Conservation (phyloP, 257 asterid species). For the Hygrophila difformis region DNA sequence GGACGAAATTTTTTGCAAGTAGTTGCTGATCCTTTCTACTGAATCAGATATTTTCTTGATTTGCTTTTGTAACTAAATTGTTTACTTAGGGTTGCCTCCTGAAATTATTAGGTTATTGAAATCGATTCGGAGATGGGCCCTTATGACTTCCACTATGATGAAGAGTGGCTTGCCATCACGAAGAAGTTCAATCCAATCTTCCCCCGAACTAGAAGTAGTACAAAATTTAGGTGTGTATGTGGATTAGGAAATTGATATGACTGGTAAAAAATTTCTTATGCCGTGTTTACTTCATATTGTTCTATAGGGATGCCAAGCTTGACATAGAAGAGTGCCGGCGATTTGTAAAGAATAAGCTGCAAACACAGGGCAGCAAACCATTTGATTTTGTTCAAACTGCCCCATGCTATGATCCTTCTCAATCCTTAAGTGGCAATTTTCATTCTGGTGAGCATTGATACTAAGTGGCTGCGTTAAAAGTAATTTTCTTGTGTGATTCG, state of each 20-base stretch:
- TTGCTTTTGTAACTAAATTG: too few species aligned
- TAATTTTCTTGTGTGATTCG: conserved; percentile 37
- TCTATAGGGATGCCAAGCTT: conserved; percentile 45
- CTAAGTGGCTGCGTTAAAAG: not conserved
- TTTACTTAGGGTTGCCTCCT: conserved; percentile 14
- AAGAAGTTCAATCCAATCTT: conserved; percentile 59
- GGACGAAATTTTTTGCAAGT: conserved; percentile 75
- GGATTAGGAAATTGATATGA: not conserved
- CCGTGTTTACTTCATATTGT: conserved; percentile 18
- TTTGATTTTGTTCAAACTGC: conserved; percentile 67
- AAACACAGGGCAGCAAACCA: conserved; percentile 52
- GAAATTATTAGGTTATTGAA: conserved; percentile 51
- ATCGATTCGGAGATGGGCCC: conserved; percentile 81
- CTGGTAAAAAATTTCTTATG: not conserved
- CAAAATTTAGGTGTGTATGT: conserved; percentile 44
- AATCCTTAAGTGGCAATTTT: conserved; percentile 5
- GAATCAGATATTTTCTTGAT: conserved; percentile 8
- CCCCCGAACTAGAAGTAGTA: conserved; percentile 48
- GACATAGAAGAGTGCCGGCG: conserved; percentile 49
- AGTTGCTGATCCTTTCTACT: conserved; percentile 5
- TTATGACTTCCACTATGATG: conserved; percentile 72
- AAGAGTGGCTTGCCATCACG: conserved; percentile 96
- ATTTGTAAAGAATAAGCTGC: conserved; percentile 52
- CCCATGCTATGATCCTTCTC: conserved; percentile 52
- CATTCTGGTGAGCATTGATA: too few species aligned